Evolutionary conservation across 768 basidiomycete species (phyloP), one percentile per base, ranked within the genome.

Genomic region (Boletus barrowsii): DNA sequence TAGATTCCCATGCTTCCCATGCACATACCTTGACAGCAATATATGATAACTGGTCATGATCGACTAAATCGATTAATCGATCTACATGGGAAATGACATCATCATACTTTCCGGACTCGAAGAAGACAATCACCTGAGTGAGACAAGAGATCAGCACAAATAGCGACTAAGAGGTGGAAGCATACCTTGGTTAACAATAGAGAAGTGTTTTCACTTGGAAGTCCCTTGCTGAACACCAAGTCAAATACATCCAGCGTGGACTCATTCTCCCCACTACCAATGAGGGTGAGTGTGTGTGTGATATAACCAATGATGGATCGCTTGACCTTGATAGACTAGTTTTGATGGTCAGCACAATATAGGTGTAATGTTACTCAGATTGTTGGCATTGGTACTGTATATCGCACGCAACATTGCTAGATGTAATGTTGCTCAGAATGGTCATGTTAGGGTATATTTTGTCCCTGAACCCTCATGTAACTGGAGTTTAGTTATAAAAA

Each of bases 131-230:
- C 15, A 49, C 54, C 54, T 55, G 10, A 18, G 3, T 7, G 24
- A 18, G 26, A 10, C 3, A 10, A 14, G 8, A n/a, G 6, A 17
- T n/a, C 1, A 8, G 1, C 5, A 8, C 22, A 5, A 50, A 18
- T 17, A 22, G 22, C n/a, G 10, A 8, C 11, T 1, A 33, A 3
- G 10, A 44, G 13, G 22, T 26, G 0, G 5, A 10, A 3, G 6
- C 24, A 30, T 32, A 53, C 58, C 51, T 54, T 57, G n/a, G 57
- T 49, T 5, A 53, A 35, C n/a, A 60, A 41, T n/a, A n/a, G n/a
- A 60, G 41, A 46, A 43, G 24, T 40, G 6, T 15, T 54, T 33
- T 53, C 56, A 5, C 3, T 24, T 8, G 40, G 20, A 10, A 26
- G 15, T 47, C 47, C 22, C 4, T 53, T 33, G 3, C 35, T 17